A percentile compares a stretch with the other conserved stretches of the same genome.
Evolutionary conservation across 768 basidiomycete genomes (phyloP).

Genomic region (Podaxis sp.): DNA sequence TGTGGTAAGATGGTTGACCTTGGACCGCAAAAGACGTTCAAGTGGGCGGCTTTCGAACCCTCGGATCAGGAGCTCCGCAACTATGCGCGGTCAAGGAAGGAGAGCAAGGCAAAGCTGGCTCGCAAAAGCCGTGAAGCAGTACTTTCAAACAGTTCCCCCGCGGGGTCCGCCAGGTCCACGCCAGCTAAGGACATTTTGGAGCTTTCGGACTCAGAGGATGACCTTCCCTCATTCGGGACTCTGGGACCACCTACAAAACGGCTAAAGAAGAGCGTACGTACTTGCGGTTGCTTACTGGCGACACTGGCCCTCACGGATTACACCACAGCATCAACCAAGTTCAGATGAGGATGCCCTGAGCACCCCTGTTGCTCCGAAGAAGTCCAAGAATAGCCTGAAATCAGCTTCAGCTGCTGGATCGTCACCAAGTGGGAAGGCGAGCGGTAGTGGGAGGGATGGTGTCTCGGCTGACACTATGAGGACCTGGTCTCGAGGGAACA

Average conservation of each 20-base stretch:
- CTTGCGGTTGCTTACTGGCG: conserved; percentile 19
- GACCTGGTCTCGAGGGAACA: conserved; percentile 60
- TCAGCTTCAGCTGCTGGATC: not conserved
- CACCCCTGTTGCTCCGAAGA: conserved; percentile 1
- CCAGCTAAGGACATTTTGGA: conserved; percentile 26
- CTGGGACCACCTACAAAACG: conserved; percentile 7
- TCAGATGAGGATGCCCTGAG: conserved; percentile 9
- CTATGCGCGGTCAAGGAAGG: conserved; percentile 36
- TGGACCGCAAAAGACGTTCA: conserved; percentile 52
- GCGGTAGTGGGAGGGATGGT: conserved; percentile 21
- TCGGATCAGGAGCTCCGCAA: conserved; percentile 53
- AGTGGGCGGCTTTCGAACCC: conserved; percentile 67
- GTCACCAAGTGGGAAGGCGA: not conserved
- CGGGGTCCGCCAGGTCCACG: conserved; percentile 25
- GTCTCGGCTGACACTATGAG: conserved; percentile 46
- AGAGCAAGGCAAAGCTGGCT: conserved; percentile 22
- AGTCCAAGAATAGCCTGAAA: conserved; percentile 25
- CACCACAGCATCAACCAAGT: not conserved
- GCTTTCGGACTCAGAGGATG: conserved; percentile 47
- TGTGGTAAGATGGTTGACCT: conserved; percentile 70
- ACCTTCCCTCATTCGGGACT: conserved; percentile 47
- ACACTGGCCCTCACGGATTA: not conserved
- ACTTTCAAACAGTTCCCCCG: conserved; percentile 26
- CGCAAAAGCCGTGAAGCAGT: conserved; percentile 20
- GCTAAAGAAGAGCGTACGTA: not conserved